Conservation (phyloP, 495 filamentous ascomycete genomes). For the Lophium mytilinum region DNA sequence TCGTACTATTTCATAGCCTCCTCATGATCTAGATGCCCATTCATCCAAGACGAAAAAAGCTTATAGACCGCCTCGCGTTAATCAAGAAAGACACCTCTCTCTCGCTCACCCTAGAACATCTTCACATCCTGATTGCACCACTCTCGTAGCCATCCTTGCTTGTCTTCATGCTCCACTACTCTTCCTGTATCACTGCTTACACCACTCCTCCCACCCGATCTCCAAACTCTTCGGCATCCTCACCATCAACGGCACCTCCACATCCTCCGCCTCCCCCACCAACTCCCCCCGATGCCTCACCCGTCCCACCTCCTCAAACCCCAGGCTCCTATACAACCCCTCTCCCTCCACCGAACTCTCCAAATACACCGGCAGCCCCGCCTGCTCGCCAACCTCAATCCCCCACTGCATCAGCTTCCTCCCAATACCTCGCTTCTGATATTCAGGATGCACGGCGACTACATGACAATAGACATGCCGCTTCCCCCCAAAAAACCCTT, state of each 20-base stretch:
- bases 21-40: no score
- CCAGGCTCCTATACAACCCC: not conserved
- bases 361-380: not conserved
- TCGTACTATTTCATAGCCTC: no score
- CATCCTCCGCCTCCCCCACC: not conserved
- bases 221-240: not conserved
- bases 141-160: no score
- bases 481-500: not conserved
- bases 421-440: not conserved
- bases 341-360: not conserved
- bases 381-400: not conserved
- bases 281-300: not conserved
- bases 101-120: no score
- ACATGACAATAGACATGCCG: slow-evolving; percentile 21
- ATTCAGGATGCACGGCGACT: slow-evolving; percentile 26
- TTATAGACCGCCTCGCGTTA: no score
- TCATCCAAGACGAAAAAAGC: no score
- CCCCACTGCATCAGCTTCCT: not conserved
- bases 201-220: no score
- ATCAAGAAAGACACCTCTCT: no score
- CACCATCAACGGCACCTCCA: not conserved
- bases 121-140: no score
- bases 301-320: not conserved
- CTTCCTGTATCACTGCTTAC: no score
- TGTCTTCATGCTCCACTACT: no score